These are phyloP conservation scores for Eucalyptus viminalis DNA, from an alignment of 345 rosid species.

Conservation along the genomic window DNA sequence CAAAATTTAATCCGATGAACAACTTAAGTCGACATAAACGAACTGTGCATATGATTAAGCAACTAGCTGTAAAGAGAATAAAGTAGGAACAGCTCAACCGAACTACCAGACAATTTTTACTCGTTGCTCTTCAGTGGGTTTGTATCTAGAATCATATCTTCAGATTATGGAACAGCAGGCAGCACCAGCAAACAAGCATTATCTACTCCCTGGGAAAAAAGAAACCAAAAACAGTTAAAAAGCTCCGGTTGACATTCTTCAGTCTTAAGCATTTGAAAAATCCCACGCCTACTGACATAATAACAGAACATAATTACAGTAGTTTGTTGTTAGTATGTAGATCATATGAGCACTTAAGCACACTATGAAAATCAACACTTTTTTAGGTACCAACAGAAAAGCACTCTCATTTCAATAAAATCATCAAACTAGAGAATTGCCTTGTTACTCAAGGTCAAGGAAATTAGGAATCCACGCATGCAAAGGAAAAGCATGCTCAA, in stretches of 20 bases:
- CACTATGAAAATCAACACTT: not conserved
- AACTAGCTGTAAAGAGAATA: not conserved
- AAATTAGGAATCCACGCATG: not conserved
- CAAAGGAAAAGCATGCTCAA: not conserved
- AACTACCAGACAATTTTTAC: not conserved
- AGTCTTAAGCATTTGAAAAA: not conserved
- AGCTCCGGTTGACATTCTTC: not conserved
- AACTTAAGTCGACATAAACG: not conserved
- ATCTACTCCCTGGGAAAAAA: not conserved
- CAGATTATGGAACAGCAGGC: not conserved
- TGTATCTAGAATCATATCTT: not conserved
- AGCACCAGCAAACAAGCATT: not conserved
- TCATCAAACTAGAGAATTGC: not conserved
- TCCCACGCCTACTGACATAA: not conserved
- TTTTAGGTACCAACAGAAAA: not conserved
- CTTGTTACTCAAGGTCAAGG: not conserved
- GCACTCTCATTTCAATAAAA: not conserved
- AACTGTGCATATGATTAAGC: not conserved
- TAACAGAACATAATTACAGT: not conserved
- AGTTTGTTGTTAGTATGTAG: not conserved
- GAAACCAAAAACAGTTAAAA: not conserved
- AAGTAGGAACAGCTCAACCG: not conserved
- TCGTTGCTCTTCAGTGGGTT: not conserved
- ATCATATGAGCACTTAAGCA: not conserved
- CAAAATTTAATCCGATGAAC: not conserved